Evolutionary conservation across 495 filamentous ascomycete species (phyloP).

Genomic region (Talaromyces borbonicus): DNA sequence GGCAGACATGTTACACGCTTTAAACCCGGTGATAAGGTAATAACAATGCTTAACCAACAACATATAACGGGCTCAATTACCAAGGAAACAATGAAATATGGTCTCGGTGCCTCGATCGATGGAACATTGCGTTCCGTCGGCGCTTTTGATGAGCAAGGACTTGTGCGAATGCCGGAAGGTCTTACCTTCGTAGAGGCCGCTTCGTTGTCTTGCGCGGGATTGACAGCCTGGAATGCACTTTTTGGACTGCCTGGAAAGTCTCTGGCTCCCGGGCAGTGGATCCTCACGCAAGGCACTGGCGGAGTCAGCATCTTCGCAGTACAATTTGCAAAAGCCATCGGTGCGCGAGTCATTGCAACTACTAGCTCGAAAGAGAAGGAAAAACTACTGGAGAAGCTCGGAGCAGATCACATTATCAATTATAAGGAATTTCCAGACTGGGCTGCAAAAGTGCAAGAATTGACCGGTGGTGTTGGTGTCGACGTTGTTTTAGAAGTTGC

Average conservation of each 20-base stretch:
- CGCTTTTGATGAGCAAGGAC: constrained; percentile 45
- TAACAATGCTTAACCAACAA: constrained; percentile 54
- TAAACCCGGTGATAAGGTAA: constrained; percentile 45
- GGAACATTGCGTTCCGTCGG: constrained; percentile 50
- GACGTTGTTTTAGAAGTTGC: constrained; percentile 49
- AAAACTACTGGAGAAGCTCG: constrained; percentile 20
- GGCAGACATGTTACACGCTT: constrained; percentile 39
- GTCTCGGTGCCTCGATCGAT: constrained; percentile 50
- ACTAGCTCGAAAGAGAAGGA: constrained; percentile 25
- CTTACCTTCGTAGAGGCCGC: constrained; percentile 44
- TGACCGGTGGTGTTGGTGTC: constrained; percentile 47
- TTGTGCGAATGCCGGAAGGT: constrained; percentile 44
- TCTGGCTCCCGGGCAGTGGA: constrained; percentile 45
- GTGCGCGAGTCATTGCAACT: constrained; percentile 30
- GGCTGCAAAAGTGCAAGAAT: constrained; percentile 45
- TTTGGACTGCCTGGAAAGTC: constrained; percentile 24
- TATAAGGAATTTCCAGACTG: constrained; percentile 49
- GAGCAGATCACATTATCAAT: constrained; percentile 43
- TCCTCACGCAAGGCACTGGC: constrained; percentile 57
- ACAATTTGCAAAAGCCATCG: constrained; percentile 25
- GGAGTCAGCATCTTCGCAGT: constrained; percentile 53
- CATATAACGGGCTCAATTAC: constrained; percentile 43
- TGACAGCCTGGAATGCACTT: constrained; percentile 31
- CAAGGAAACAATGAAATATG: constrained; percentile 20
- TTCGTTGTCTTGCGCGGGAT: constrained; percentile 38